These are phyloP conservation scores for Chaetomium sp. DNA, from an alignment of 2,329 filamentous ascomycete species.

Conservation along the genomic window DNA sequence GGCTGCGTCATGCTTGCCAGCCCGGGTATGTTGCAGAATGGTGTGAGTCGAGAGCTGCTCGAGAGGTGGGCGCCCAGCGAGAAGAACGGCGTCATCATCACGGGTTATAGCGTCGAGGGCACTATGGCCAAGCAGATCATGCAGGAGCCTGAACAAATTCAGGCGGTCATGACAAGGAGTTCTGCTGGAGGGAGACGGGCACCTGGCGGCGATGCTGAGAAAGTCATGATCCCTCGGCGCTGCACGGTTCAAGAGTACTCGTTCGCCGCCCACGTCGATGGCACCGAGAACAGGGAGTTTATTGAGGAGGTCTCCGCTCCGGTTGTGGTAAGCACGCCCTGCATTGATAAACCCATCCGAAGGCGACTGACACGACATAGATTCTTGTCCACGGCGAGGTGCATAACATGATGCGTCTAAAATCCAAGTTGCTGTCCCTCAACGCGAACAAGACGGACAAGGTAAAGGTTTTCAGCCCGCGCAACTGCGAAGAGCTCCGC, in stretches of 20 bases:
- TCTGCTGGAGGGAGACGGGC: constrained; percentile 64
- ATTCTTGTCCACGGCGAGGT: constrained; percentile 97
- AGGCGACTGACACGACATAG: constrained; percentile 51
- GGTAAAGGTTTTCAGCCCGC: constrained; percentile 89
- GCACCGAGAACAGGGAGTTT: constrained; percentile 92
- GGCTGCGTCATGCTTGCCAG: constrained; percentile 96
- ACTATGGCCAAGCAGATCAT: constrained; percentile 97
- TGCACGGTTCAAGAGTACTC: constrained; percentile 94
- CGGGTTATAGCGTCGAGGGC: constrained; percentile 96
- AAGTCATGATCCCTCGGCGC: constrained; percentile 85
- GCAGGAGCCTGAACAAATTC: constrained; percentile 92
- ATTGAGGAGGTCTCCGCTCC: constrained; percentile 92
- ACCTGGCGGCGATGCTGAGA: constrained; percentile 72
- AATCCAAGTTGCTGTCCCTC: constrained; percentile 90
- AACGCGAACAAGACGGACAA: constrained; percentile 80
- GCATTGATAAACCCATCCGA: neutral
- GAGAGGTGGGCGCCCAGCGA: constrained; percentile 96
- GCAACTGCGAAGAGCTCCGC: constrained; percentile 91
- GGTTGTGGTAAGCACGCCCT: constrained; percentile 72
- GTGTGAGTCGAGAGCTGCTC: constrained; percentile 86
- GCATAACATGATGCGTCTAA: constrained; percentile 96
- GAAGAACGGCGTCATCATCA: constrained; percentile 98
- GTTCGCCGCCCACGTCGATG: constrained; percentile 96
- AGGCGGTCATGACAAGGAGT: constrained; percentile 83
- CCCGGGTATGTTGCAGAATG: constrained; percentile 97